A percentile compares a stretch with the other conserved stretches of the same genome.
phyloP scores from a whole-genome alignment of 176 grass and related monocot genomes.

The Hsuehochloa calcarea region DNA sequence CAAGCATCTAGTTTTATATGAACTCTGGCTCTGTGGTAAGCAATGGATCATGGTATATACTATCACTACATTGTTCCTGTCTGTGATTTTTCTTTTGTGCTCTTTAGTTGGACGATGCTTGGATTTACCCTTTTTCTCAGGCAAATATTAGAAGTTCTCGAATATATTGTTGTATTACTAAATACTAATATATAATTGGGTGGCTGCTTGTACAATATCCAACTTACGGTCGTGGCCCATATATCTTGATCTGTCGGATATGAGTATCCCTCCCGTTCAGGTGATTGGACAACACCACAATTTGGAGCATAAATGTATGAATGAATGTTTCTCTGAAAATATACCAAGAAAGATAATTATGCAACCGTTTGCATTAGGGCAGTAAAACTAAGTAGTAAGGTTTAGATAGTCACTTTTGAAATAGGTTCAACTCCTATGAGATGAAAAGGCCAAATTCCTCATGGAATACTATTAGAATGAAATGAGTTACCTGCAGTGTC shows the following conservation, averaged over 20 bases:
- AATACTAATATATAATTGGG: not conserved
- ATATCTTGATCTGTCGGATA: constrained; percentile 89
- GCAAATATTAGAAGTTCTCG: not conserved
- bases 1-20: not conserved
- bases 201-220: not conserved
- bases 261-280: constrained; percentile 91
- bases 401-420: not conserved
- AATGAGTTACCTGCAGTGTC: not conserved
- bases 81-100: not conserved
- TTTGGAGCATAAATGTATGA: constrained; percentile 95
- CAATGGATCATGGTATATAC: not conserved
- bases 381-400: not conserved
- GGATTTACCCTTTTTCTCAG: not conserved
- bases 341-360: constrained; percentile 27
- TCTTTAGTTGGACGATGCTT: not conserved
- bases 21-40: not conserved
- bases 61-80: not conserved
- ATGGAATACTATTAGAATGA: not conserved
- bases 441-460: not conserved
- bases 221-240: constrained; percentile 87
- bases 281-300: constrained; percentile 82
- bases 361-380: not conserved
- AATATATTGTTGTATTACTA: not conserved
- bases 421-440: not conserved
- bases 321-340: constrained; percentile 79